phyloP scores from a whole-genome alignment of 345 rosid genomes.

The Limnanthes douglasii region DNA sequence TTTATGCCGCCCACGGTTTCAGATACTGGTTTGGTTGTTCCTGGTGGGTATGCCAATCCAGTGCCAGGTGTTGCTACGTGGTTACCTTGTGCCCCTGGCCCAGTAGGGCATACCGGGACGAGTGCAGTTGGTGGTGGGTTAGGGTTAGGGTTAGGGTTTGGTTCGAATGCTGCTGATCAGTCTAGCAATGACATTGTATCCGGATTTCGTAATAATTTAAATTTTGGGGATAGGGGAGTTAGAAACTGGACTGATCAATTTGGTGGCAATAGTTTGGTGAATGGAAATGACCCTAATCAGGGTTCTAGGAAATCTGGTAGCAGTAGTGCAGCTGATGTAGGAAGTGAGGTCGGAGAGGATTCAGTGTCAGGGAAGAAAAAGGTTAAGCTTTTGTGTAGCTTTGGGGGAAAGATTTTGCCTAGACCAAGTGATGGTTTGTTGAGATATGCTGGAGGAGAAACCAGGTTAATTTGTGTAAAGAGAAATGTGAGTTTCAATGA shows the following conservation, averaged over 20 bases:
- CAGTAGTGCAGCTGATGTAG: conserved; percentile 22
- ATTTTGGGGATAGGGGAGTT: conserved; percentile 15
- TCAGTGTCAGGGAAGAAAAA: conserved; percentile 37
- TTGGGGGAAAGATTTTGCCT: conserved; percentile 67
- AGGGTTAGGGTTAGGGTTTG: conserved; percentile 23
- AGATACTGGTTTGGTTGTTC: conserved; percentile 29
- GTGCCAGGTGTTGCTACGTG: conserved; percentile 16
- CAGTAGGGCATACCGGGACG: conserved; percentile 22
- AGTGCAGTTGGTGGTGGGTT: conserved; percentile 21
- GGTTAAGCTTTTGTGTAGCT: conserved; percentile 59
- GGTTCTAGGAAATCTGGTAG: conserved; percentile 20
- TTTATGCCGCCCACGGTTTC: conserved; percentile 25
- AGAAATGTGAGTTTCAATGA: conserved; percentile 39
- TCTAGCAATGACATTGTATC: conserved; percentile 16
- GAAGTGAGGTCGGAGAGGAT: conserved; percentile 44
- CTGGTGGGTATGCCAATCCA: conserved; percentile 28
- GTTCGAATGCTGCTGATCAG: conserved; percentile 32
- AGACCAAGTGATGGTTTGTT: conserved; percentile 65
- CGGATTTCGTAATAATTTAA: conserved; percentile 13
- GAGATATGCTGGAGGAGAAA: conserved; percentile 71
- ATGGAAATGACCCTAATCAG: conserved; percentile 8
- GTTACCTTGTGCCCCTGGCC: conserved; percentile 20
- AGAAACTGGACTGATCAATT: conserved; percentile 22
- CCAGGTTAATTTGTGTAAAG: conserved; percentile 43
- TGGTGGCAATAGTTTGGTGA: conserved; percentile 13